Evolutionary conservation across 202 grass and related monocot genomes (phyloP).

Genomic region (Digitaria exilis): DNA sequence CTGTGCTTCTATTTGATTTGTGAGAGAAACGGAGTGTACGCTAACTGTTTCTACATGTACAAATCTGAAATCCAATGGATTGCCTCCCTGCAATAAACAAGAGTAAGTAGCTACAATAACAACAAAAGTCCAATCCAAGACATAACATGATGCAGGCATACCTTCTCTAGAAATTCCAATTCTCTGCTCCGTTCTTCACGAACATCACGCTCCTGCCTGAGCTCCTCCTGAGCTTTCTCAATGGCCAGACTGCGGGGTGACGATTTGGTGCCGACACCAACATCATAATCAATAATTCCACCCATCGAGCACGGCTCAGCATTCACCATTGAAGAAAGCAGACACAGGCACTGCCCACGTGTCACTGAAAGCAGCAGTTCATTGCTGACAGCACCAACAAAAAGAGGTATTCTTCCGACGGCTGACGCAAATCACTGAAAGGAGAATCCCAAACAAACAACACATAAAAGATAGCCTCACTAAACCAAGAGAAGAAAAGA

Average conservation of each 20-base stretch:
- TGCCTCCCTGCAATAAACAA: constrained; percentile 71
- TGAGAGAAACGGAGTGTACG: constrained; percentile 85
- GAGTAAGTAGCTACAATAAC: constrained; percentile 37
- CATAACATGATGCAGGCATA: constrained; percentile 35
- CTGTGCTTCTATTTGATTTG: constrained; percentile 58
- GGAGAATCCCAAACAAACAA: background rate
- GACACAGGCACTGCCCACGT: constrained; percentile 22
- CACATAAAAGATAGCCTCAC: background rate
- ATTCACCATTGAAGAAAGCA: constrained; percentile 54
- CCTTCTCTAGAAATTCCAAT: constrained; percentile 92
- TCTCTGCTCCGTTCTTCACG: constrained; percentile 80
- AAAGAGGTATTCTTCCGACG: background rate
- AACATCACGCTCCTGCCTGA: constrained; percentile 80
- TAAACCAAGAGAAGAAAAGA: constrained; percentile 2
- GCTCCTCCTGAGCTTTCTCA: constrained; percentile 83
- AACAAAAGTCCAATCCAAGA: constrained; percentile 23
- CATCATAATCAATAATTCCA: constrained; percentile 71
- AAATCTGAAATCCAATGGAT: constrained; percentile 95
- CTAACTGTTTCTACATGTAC: constrained; percentile 62
- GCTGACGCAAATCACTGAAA: background rate
- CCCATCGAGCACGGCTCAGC: constrained; percentile 60
- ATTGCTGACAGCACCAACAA: background rate
- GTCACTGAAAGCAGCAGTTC: background rate
- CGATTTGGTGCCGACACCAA: constrained; percentile 56
- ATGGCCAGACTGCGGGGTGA: constrained; percentile 73